Evolutionary conservation across 2,329 filamentous ascomycete species (phyloP), one percentile per base, ranked within the genome.

Genomic region (Parasarocladium wereldwijsianum): DNA sequence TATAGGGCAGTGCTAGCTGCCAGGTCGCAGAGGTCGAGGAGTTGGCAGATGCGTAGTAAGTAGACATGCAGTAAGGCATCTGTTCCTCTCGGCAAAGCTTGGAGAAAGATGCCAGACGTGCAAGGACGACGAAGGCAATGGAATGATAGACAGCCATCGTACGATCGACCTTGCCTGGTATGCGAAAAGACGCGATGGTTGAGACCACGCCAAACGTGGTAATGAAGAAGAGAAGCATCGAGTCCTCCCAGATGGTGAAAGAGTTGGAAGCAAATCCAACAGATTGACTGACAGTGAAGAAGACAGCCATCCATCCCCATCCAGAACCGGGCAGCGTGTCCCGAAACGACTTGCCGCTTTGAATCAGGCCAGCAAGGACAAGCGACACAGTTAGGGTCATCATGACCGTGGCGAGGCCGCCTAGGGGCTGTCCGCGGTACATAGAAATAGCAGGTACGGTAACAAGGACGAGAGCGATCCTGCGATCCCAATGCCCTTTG

Each of bases 231-330:
- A 93, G 64, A 4, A 93, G 66, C 33, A 94, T 94, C 10, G 84
- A 81, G 46, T 98, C 90, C 57, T 98, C 90, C 86, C 90, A 98
- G 40, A 98, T 93, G 0, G 87, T 96, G 55, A 86, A 98, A 0
- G 90, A 98, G 55, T 98, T 98, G 4, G 90, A 90, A 0, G 87
- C 87, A 50, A 96, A 98, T 6, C 90, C 87, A 30, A 82, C 61
- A n/a, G 85, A 92, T 46, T 93, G 83, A 36, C 79, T 74, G n/a
- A 85, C 51, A 0, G 85, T 85, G 41, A 93, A 84, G 10, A 86
- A 50, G 16, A 83, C 60, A 5, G 83, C 76, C 35, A 93, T 60
- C 76, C 82, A 87, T n/a, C 84, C 79, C 86, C 87, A 98, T 32
- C 86, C 57, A 0, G 71, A 79, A n/a, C 55, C 70, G 0, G 85